Evolutionary conservation across 75 land plant species (phyloP), one percentile per base, ranked within the genome.

Genomic region (Picea glauca): DNA sequence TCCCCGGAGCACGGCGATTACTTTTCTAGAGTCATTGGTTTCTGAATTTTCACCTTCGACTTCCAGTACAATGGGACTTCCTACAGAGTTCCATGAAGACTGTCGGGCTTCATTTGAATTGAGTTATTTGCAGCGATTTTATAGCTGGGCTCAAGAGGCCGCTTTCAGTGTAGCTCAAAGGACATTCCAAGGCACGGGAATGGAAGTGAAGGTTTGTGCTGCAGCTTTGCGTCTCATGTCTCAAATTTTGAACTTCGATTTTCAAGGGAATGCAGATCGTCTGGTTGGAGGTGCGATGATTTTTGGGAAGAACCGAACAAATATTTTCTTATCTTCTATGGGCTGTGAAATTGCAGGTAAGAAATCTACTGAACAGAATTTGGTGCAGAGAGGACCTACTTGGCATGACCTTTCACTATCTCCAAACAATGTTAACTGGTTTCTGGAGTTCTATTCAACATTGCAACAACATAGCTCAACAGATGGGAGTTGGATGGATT

Each of bases 1-100:
- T 76, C 92, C 84, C 38, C 99, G 94, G 70, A 80, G 80, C 56
- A 61, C 80, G 21, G 94, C 91, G 78, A 83, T 97, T 70, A 85
- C 85, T 62, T 89, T 97, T 57, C 74, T 97, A 60, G 99, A 95
- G 77, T 90, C 98, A 58, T 76, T 97, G 94, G 91, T 97, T 58
- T 94, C 94, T 40, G 99, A 94, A 79, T 97, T 97, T 84, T 91
- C 91, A 64, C 98, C 94, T 3, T 90, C 94, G 56, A 94, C 98
- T 18, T 90, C 96, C 77, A 89, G 87, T 89, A 86, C 98, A 15
- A 90, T 97, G 94, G 94, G 98, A 31, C 89, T 97, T 74, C 92
- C 99, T 58, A 81, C 90, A 72, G 99, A 94, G 81, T 91, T 94
- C 75, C 96, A 97, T 89, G 94, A 90, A 72, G 83, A 93, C 68